Percentiles rank a stretch among this genome's conserved stretches.
These are phyloP conservation scores for Populus alba DNA, from an alignment of 345 rosid species.

Conservation along the genomic window DNA sequence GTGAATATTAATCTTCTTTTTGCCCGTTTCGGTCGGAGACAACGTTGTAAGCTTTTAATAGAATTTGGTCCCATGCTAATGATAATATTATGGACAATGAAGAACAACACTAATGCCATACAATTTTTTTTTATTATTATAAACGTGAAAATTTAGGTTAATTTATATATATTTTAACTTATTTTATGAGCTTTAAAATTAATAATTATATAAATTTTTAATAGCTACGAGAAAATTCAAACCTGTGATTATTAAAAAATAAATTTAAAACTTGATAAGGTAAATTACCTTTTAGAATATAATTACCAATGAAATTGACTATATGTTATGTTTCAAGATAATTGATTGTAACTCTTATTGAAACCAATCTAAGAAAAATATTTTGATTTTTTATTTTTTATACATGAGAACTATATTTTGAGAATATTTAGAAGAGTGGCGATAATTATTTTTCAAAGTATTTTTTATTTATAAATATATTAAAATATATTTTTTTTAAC, in stretches of 20 bases:
- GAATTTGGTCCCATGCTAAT: neutral
- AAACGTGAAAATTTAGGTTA: too few species aligned
- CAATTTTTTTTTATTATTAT: too few species aligned
- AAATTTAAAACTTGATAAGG: fast-evolving
- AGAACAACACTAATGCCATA: neutral
- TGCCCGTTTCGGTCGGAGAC: neutral
- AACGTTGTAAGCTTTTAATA: neutral
- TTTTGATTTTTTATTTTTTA: neutral
- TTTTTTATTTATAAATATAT: too few species aligned
- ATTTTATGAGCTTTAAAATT: fast-evolving
- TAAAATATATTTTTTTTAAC: too few species aligned
- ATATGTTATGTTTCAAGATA: neutral
- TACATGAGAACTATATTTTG: neutral
- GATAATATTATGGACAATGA: too few species aligned
- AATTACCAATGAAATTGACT: too few species aligned
- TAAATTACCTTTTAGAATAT: fast-evolving
- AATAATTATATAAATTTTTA: too few species aligned
- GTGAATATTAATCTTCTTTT: too few species aligned
- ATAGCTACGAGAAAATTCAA: fast-evolving
- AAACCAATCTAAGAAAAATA: neutral
- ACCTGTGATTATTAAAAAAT: fast-evolving
- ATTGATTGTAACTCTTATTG: neutral
- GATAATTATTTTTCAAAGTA: too few species aligned
- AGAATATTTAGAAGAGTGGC: too few species aligned
- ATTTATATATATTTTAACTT: too few species aligned